Percentiles rank a stretch among this genome's conserved stretches.
phyloP scores from a whole-genome alignment of 129 eudicot genomes.

The Flaveria brownii region DNA sequence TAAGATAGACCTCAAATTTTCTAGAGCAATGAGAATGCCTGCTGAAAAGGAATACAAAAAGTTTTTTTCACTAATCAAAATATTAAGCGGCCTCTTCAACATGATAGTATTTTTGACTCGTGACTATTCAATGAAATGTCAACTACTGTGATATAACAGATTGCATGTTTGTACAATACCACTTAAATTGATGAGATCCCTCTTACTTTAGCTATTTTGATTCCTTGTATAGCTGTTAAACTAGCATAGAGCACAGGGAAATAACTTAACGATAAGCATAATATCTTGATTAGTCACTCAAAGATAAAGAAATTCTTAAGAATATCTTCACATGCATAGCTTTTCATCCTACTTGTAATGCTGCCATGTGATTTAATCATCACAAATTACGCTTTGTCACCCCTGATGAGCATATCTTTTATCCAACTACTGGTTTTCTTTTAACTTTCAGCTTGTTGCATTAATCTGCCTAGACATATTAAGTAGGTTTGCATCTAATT shows the following conservation, averaged over 20 bases:
- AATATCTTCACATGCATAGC: conserved; percentile 22
- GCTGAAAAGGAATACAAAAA: background rate
- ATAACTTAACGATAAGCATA: conserved; percentile 20
- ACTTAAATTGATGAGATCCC: background rate
- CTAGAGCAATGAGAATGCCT: conserved; percentile 21
- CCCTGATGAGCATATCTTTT: conserved; percentile 7
- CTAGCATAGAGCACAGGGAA: conserved; percentile 4
- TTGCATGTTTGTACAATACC: conserved; percentile 12
- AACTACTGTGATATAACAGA: background rate
- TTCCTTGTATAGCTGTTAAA: conserved; percentile 19
- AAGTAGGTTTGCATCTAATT: conserved; percentile 21
- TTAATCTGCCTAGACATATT: conserved; percentile 9
- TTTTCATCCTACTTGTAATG: conserved; percentile 16
- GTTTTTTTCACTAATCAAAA: background rate
- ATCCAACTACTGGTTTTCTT: conserved; percentile 12
- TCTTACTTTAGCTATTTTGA: conserved; percentile 20
- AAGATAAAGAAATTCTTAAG: conserved; percentile 28
- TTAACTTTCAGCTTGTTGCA: background rate
- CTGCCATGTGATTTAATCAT: conserved; percentile 22
- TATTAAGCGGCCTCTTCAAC: conserved; percentile 2
- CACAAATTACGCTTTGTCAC: conserved; percentile 22
- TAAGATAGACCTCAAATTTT: conserved; percentile 22
- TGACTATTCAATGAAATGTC: background rate
- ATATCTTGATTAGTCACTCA: conserved; percentile 18
- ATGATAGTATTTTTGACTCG: conserved; percentile 3